phyloP scores from a whole-genome alignment of 495 filamentous ascomycete genomes.

The Trichoderma virens region DNA sequence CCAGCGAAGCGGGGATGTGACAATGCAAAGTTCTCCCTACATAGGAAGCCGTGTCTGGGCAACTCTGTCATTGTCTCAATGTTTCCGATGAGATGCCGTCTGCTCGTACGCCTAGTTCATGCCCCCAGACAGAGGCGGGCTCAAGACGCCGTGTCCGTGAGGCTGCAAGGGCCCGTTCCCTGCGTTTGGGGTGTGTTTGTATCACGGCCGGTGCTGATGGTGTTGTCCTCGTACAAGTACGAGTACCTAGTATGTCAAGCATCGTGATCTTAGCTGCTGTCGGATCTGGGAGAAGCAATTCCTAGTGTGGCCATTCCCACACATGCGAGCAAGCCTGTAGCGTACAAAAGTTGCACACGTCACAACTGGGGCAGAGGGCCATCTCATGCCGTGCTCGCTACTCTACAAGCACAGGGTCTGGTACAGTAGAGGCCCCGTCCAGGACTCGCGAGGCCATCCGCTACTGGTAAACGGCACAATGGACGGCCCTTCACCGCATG shows the following conservation, averaged over 20 bases:
- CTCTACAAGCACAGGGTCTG: too few species aligned
- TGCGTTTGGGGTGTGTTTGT: not conserved
- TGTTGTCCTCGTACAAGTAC: too few species aligned
- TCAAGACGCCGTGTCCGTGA: not conserved
- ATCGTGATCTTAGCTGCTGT: not conserved
- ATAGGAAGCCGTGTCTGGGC: not conserved
- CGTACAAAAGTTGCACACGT: not conserved
- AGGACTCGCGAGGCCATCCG: too few species aligned
- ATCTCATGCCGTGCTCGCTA: too few species aligned
- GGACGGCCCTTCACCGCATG: conserved; percentile 6
- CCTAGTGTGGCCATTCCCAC: not conserved
- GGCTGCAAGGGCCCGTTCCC: conserved; percentile 8
- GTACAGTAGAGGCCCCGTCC: not conserved
- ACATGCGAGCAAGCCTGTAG: not conserved
- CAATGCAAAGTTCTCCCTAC: not conserved
- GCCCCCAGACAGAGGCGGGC: not conserved
- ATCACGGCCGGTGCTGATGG: not conserved
- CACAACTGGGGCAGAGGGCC: not conserved
- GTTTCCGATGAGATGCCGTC: not conserved
- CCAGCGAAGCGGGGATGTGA: not conserved
- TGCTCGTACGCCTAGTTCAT: too few species aligned
- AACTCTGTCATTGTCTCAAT: not conserved
- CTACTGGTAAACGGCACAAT: conserved; percentile 4
- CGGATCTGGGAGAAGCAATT: not conserved
- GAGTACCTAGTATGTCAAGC: not conserved